These are phyloP conservation scores for Lanmaoa rubissima DNA, from an alignment of 768 basidiomycete species.

Conservation along the genomic window DNA sequence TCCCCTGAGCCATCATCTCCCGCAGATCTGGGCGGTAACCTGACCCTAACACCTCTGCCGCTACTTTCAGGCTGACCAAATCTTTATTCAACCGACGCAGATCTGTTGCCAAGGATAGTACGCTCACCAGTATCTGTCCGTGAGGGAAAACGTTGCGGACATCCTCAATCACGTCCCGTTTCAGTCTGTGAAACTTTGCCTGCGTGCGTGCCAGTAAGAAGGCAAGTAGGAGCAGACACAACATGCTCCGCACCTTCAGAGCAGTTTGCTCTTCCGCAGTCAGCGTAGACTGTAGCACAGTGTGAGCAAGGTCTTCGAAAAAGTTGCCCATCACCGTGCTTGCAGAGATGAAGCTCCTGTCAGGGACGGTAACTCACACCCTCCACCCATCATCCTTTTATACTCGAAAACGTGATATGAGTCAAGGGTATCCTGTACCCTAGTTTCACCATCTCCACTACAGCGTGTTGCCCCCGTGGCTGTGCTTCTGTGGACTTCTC, in stretches of 20 bases:
- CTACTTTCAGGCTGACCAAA: conserved; percentile 22
- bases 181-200: conserved; percentile 32
- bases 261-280: conserved; percentile 23
- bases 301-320: conserved; percentile 29
- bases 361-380: neutral
- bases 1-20: neutral
- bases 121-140: conserved; percentile 28
- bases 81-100: neutral
- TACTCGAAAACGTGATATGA: neutral
- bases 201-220: neutral
- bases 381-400: neutral
- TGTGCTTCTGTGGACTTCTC: neutral
- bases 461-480: neutral
- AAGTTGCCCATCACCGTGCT: conserved; percentile 26
- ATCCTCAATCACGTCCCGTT: conserved; percentile 29
- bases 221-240: neutral
- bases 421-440: neutral
- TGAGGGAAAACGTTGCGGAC: conserved; percentile 28
- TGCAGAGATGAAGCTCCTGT: neutral
- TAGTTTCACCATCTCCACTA: neutral
- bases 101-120: neutral
- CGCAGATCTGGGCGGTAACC: conserved; percentile 16
- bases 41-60: conserved; percentile 22
- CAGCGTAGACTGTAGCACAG: conserved; percentile 19
- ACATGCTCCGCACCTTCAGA: conserved; percentile 18